phyloP scores from a whole-genome alignment of 1,139 yeast genomes.

The Yamadazyma jaroonii region DNA sequence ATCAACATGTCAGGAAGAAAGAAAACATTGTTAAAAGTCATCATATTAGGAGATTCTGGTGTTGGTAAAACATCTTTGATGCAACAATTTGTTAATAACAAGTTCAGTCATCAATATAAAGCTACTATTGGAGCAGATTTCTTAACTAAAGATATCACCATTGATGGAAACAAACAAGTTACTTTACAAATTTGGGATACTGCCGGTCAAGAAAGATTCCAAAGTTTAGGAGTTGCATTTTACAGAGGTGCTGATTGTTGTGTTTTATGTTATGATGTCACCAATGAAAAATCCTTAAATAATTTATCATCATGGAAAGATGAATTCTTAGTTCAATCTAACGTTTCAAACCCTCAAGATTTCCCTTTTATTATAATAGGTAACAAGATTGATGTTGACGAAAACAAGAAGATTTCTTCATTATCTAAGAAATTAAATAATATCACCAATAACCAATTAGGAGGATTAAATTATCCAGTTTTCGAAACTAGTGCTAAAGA shows the following conservation, averaged over 20 bases:
- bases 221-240: constrained; percentile 94
- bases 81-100: constrained; percentile 94
- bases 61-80: constrained; percentile 96
- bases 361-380: constrained; percentile 96
- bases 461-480: constrained; percentile 76
- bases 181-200: constrained; percentile 97
- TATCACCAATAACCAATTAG: constrained; percentile 75
- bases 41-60: constrained; percentile 94
- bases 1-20: constrained; percentile 69
- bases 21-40: constrained; percentile 89
- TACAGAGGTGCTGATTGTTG: constrained; percentile 99
- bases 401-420: constrained; percentile 77
- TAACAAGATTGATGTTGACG: constrained; percentile 93
- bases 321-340: constrained; percentile 90
- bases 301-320: constrained; percentile 91
- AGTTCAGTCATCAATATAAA: constrained; percentile 92
- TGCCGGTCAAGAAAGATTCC: constrained; percentile 98
- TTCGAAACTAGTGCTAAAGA: constrained; percentile 95
- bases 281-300: constrained; percentile 89
- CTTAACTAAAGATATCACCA: constrained; percentile 80
- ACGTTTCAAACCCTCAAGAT: constrained; percentile 88
- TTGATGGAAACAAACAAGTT: constrained; percentile 74
- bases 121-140: constrained; percentile 99
- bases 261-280: constrained; percentile 91
- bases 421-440: constrained; percentile 79